Base-by-base conservation (phyloP, 352 stramenopile species). In the Pythium periplocum region DNA sequence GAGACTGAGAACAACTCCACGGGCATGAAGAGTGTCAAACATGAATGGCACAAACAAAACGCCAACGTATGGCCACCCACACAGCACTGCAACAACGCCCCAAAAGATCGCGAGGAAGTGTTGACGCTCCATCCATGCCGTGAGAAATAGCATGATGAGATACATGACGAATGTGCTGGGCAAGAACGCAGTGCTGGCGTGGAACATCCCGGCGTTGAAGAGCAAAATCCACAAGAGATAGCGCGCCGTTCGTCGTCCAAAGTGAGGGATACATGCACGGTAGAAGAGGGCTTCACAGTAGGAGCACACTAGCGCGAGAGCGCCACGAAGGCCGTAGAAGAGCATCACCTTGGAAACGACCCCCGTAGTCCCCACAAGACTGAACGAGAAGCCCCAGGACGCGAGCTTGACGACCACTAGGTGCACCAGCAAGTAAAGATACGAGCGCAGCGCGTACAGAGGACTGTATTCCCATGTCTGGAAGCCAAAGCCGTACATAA, bases 11-110 rank as follows among this genome's bases (percentile, higher is more conserved):
- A 88, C 41, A 8, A 94, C 44, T 44, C 73, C 71, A 12, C 78
- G 70, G 30, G 64, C 51, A 42, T 62, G 65, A 5, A 90, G 30
- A 57, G 93, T 87, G 64, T 96, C 74, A 42, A 98, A 36, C 46
- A 90, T 83, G 52, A 98, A 93, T 6, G 95, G 88, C n/a, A 99
- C 59, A 66, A 98, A 98, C 31, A 99, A 70, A 42, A 98, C 78
- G 8, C 88, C 96, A 34, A 97, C 96, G 72, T 99, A 99, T 8
- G 97, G 97, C 97, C 97, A 99, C 45, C 96, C 96, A 39, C 80
- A 94, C 35, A 99, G 70, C 26, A 98, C 93, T 34, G 94, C 93
- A 9, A 96, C 48, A 26, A 98, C 64, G 10, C 86, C 94, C 47
- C 79, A 94, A 17, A 96, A 61, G 53, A 97, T 73, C 36, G 90